These are phyloP conservation scores for Byssoonygena ceratinophila DNA, from an alignment of 2,329 filamentous ascomycete species.

Conservation along the genomic window DNA sequence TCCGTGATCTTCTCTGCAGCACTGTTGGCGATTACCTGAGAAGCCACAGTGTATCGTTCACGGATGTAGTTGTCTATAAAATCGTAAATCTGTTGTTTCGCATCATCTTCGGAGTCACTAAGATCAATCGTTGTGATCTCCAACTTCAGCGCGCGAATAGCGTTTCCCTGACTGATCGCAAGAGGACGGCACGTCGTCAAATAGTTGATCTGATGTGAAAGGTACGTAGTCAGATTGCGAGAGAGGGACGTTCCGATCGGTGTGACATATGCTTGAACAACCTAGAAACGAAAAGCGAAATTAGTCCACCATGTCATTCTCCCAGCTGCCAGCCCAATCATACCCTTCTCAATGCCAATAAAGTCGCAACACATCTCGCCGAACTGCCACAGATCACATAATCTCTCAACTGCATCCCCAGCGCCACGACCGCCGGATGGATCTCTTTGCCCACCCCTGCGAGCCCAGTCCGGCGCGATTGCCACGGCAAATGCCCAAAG, in stretches of 20 bases:
- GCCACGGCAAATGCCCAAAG: constrained; percentile 76
- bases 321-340: constrained; percentile 18
- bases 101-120: constrained; percentile 66
- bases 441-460: constrained; percentile 58
- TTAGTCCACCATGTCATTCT: neutral
- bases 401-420: constrained; percentile 82
- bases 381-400: constrained; percentile 86
- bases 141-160: constrained; percentile 87
- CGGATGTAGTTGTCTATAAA: constrained; percentile 83
- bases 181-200: constrained; percentile 88
- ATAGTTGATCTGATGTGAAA: constrained; percentile 92
- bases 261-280: constrained; percentile 86
- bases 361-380: constrained; percentile 73
- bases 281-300: constrained; percentile 40
- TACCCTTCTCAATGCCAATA: constrained; percentile 82
- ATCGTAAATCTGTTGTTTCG: constrained; percentile 66
- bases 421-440: constrained; percentile 70
- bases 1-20: constrained; percentile 65
- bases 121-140: constrained; percentile 85
- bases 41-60: constrained; percentile 78
- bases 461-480: constrained; percentile 55
- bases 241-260: constrained; percentile 74
- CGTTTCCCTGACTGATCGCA: constrained; percentile 94
- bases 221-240: constrained; percentile 80
- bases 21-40: constrained; percentile 70